A percentile compares a stretch with the other conserved stretches of the same genome.
phyloP scores from a whole-genome alignment of 495 filamentous ascomycete genomes.

The Cercophora newfieldiana region DNA sequence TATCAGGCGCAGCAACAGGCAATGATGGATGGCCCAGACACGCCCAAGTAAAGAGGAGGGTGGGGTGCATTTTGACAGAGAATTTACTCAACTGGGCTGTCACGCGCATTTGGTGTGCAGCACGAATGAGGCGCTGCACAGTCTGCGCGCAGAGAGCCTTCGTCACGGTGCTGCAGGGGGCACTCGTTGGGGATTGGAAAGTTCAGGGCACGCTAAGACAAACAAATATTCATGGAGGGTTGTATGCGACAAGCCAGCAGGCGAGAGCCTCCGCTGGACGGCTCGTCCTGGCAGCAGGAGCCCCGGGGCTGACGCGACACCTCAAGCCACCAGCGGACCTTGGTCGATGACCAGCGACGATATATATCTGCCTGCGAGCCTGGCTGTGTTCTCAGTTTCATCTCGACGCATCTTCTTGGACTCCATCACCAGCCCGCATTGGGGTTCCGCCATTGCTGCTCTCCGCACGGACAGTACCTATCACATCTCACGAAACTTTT shows the following conservation, averaged over 20 bases:
- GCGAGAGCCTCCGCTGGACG: background rate
- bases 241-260: background rate
- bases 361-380: background rate
- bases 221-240: background rate
- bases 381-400: background rate
- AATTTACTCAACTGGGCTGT: background rate
- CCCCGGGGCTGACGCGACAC: background rate
- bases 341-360: background rate
- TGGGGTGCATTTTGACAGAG: background rate
- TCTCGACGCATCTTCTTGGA: background rate
- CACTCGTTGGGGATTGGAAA: background rate
- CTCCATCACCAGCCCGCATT: background rate
- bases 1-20: conserved; percentile 2
- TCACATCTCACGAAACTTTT: background rate
- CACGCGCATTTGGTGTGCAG: conserved; percentile 5
- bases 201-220: conserved; percentile 3
- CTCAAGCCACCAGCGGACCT: background rate
- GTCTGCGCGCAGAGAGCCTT: background rate
- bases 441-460: background rate
- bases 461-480: background rate
- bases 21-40: background rate
- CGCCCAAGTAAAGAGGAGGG: background rate
- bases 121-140: background rate
- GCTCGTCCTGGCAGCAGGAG: background rate
- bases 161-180: conserved; percentile 6